Evolutionary conservation across 1,284 basidiomycete genomes (phyloP), one percentile per base, ranked within the genome.

Genomic region (Stygiomarasmius scandens): DNA sequence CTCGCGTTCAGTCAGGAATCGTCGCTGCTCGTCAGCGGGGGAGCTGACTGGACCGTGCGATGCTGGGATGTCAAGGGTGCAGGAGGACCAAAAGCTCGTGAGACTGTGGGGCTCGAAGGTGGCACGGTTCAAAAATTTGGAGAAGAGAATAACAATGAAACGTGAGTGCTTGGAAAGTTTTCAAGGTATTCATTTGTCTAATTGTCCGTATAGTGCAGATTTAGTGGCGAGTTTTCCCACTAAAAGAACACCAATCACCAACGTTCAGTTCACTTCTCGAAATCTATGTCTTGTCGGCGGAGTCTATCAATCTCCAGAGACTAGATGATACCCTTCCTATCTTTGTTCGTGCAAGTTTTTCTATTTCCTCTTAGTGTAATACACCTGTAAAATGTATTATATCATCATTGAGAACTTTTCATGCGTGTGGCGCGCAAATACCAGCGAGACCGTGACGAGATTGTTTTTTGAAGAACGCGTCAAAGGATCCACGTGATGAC

Each of bases 31-130:
- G 91, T 98, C 2, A 94, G 92, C 56, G 94, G 95, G 3, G 83
- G 89, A 25, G 87, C 93, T 22, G 97, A 99, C 71, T 95, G 93
- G 82, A 97, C 95, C 1, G 95, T 98, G 11, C 82, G 95, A 23
- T 95, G 94, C 60, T 99, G 97, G 97, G 97, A 99, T 71, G 90
- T 98, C 25, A 92, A 93, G 69, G 76, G 83, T 36, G 76, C 92
- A 1, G 95, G 94, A 14, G 92, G 92, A 0, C 70, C 77, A 20
- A 84, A 87, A 72, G 61, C 76, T 43, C 76, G 77, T 47, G 85
- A 86, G 65, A 85, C 84, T 68, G 86, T 83, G 19, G 68, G 65
- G 52, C 55, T 70, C 65, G 71, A 76, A 48, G 63, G 64, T 27
- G 63, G 71, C 5, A 63, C 66, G 59, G 61, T 70, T 59, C 76